Evolutionary conservation across 2,329 filamentous ascomycete species (phyloP), one percentile per base, ranked within the genome.

Genomic region (Paracoccidioides lutzii): DNA sequence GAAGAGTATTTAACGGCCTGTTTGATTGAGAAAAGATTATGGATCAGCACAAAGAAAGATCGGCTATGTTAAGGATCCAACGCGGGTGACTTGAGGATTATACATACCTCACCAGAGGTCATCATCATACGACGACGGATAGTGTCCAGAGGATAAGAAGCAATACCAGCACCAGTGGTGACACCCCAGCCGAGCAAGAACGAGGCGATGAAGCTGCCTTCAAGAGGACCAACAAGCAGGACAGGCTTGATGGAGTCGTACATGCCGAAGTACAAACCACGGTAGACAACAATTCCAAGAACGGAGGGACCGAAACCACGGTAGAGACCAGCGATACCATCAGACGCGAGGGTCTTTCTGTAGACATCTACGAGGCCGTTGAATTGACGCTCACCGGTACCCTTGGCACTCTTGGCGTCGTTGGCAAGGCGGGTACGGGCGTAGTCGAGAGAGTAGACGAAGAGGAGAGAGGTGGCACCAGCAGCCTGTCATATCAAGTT

Each of bases 71-170:
- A 10, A 53, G 9, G 49, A 44, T 44, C 35, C 52, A 41, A 30
- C 49, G 55, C 54, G 55, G 56, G 12, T 22, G 49, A 8, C 41
- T 41, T 42, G 1, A 54, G 28, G 30, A 40, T 42, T 54, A 62
- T 65, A 75, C 77, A 68, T 72, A 81, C 78, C 77, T 85, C 82
- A 77, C 82, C 82, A 66, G 82, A 85, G 71, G 93, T 98, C 93
- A 98, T 98, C 93, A 98, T 98, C 93, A 98, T 98, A 81, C 93
- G 93, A 85, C 93, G 90, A 84, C 93, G 93, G 82, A 98, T 90
- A 74, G 93, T 98, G 80, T 98, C 93, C 75, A 98, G 90, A 81
- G 93, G 93, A 84, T 98, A 98, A 73, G 93, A 97, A 80, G 93
- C 93, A 78, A 98, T 95, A 95, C 93, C 93, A 78, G 93, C 93